Evolutionary conservation across 768 basidiomycete genomes (phyloP).

Genomic region (Strobilomyces echinocephalus): DNA sequence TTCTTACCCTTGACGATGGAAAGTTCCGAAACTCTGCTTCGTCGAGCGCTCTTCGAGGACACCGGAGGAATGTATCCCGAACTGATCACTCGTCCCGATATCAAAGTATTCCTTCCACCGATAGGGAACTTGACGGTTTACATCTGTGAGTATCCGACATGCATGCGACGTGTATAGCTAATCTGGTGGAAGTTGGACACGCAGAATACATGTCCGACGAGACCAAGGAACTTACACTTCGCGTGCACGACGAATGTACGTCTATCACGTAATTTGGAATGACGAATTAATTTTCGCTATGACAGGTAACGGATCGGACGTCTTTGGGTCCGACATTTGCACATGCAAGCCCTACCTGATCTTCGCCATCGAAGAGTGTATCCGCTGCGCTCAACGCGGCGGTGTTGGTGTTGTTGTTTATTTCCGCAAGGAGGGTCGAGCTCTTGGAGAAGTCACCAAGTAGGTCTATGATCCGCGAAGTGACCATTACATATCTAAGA

Average conservation of each 20-base stretch:
- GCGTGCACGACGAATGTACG: constrained; percentile 91
- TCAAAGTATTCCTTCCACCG: constrained; percentile 93
- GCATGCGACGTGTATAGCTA: neutral
- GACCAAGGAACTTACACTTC: constrained; percentile 76
- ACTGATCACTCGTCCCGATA: constrained; percentile 89
- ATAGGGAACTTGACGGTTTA: constrained; percentile 91
- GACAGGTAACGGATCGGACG: constrained; percentile 89
- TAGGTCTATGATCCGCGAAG: constrained; percentile 30
- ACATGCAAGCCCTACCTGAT: constrained; percentile 91
- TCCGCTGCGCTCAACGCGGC: constrained; percentile 74
- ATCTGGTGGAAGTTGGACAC: constrained; percentile 59
- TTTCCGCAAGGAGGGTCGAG: constrained; percentile 91
- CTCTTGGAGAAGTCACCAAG: constrained; percentile 92
- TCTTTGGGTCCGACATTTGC: constrained; percentile 91
- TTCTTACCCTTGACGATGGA: neutral
- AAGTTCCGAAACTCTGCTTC: constrained; percentile 78
- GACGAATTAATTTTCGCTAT: neutral
- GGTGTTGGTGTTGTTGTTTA: constrained; percentile 94
- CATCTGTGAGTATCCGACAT: constrained; percentile 55
- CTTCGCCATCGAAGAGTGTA: constrained; percentile 91
- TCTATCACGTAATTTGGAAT: neutral
- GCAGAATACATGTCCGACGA: constrained; percentile 73
- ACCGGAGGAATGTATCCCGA: constrained; percentile 97
- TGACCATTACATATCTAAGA: neutral
- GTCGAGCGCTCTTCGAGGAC: constrained; percentile 93